Evolutionary conservation across 208 protist species (phyloP).

Genomic region (Balamuthia mandrillaris): DNA sequence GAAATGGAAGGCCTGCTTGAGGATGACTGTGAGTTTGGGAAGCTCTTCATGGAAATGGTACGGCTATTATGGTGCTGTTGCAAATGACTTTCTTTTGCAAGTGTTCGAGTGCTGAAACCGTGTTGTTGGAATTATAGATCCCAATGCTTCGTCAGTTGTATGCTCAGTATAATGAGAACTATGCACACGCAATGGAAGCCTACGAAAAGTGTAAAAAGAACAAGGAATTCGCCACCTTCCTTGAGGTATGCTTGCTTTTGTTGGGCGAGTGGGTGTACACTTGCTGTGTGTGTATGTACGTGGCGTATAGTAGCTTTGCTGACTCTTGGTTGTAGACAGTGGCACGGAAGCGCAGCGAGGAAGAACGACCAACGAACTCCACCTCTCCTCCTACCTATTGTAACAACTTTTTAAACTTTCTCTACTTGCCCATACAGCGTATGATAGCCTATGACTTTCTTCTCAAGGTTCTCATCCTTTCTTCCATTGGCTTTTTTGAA

Average conservation of each 20-base stretch:
- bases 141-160: conserved; percentile 19
- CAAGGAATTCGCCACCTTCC: conserved; percentile 11
- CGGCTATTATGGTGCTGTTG: too few species aligned
- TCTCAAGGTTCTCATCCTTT: too few species aligned
- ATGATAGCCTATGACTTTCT: conserved; percentile 18
- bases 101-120: background rate
- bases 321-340: background rate
- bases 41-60: conserved; percentile 28
- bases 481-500: too few species aligned
- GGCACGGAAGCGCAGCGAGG: background rate
- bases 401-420: conserved; percentile 37
- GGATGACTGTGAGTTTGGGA: background rate
- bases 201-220: conserved; percentile 33
- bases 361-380: background rate
- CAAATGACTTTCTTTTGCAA: background rate
- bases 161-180: conserved; percentile 33
- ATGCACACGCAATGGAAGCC: conserved; percentile 11
- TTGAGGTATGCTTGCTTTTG: background rate
- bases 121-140: background rate
- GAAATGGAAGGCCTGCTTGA: conserved; percentile 5
- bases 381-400: too few species aligned
- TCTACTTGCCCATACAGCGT: conserved; percentile 28
- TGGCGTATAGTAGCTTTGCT: background rate
- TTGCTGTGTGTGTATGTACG: background rate
- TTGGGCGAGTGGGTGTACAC: background rate